Conservation (phyloP, 176 grass and related monocot species). For the Canna indica region DNA sequence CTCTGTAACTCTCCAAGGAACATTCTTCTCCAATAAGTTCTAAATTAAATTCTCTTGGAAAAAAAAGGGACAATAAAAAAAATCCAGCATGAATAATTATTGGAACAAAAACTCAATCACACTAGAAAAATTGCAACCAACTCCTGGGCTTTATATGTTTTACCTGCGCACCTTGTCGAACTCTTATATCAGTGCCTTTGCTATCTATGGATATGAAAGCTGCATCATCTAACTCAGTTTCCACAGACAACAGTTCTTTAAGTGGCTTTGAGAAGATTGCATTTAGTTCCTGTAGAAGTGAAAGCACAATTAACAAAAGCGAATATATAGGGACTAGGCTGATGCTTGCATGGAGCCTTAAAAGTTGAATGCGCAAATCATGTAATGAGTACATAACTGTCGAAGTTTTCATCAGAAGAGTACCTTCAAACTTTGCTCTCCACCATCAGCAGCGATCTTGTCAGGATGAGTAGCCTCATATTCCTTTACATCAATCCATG, state of each 20-base stretch:
- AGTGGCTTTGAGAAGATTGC: constrained; percentile 90
- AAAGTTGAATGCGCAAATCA: neutral
- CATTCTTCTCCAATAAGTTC: no score
- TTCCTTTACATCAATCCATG: constrained; percentile 92
- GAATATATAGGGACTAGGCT: neutral
- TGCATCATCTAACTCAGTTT: constrained; percentile 85
- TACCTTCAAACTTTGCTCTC: constrained; percentile 87
- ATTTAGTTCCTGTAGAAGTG: constrained; percentile 69
- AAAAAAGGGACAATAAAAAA: neutral
- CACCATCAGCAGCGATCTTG: constrained; percentile 84
- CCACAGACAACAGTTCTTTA: constrained; percentile 63
- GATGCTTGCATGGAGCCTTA: neutral
- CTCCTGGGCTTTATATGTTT: neutral
- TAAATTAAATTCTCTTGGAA: no score
- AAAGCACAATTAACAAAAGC: neutral
- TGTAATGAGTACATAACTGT: neutral
- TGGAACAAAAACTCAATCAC: no score
- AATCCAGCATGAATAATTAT: no score
- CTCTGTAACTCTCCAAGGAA: no score
- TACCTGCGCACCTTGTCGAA: constrained; percentile 99
- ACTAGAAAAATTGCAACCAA: neutral
- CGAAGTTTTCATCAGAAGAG: neutral
- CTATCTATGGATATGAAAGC: constrained; percentile 98
- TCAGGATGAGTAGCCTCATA: constrained; percentile 79
- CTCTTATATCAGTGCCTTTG: constrained; percentile 93